Evolutionary conservation across 2,329 filamentous ascomycete genomes (phyloP), one percentile per base, ranked within the genome.

Genomic region (Aotearoamyces nothofagi): DNA sequence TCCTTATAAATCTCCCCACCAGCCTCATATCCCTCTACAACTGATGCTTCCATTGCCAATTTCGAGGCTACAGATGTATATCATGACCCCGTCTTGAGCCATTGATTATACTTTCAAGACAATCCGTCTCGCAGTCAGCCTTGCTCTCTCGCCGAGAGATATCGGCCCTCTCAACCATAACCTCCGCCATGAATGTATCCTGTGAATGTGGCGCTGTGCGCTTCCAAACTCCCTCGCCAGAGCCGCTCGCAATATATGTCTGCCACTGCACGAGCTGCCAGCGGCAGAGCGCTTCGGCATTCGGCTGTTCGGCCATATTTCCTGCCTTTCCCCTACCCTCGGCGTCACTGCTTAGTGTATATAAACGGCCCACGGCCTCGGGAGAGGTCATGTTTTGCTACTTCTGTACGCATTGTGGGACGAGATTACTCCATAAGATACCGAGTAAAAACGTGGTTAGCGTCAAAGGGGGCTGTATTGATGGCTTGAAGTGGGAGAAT

Each of bases 181-280:
- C n/a, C n/a, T n/a, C n/a, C 19, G 27, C 11, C 16, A 74, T 74
- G 69, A 60, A 74, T 31, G 66, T 59, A 15, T 54, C 55, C 29
- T 79, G 75, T 46, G 70, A 78, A 48, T 82, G 77, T 55, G 69
- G 70, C 29, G 53, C 62, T 10, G 61, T 79, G 30, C 44, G 47
- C 20, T 80, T 80, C 56, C 65, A 57, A 36, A 78, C 73, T 16
- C 71, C 76, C 1, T 52, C 64, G 1, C 49, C 59, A 3, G 56
- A 63, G 33, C 75, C 76, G 1, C 52, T 77, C 24, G 65, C 64
- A n/a, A 54, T 79, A 28, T 80, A 75, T 49, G 69, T 79, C 45
- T 81, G 76, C 53, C 77, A 80, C 53, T 81, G 77, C 50, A 52
- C 58, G 31, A 64, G 74, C 45, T 81, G 76, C 49, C 64, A 68